A percentile compares a stretch with the other conserved stretches of the same genome.
Conservation (phyloP, 352 stramenopile genomes). For the Saprolegnia parasitica region DNA sequence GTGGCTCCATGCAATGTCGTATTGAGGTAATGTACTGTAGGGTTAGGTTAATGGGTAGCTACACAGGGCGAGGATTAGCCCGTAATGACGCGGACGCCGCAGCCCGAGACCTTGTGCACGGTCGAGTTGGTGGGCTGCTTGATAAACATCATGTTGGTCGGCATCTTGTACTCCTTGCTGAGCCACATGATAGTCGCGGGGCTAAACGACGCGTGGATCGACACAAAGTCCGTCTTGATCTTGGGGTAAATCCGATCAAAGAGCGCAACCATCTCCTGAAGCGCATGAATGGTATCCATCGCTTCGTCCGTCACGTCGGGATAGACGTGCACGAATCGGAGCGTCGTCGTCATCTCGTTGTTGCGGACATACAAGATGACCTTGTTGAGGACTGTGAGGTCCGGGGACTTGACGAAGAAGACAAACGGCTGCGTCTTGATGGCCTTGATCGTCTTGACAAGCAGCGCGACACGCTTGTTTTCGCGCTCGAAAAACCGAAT, state of each 20-base stretch:
- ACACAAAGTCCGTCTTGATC: constrained; percentile 79
- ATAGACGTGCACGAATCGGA: constrained; percentile 85
- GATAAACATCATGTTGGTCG: constrained; percentile 93
- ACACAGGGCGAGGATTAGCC: no score
- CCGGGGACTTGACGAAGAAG: constrained; percentile 87
- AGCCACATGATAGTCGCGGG: constrained; percentile 82
- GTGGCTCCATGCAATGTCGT: background rate
- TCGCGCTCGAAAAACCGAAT: constrained; percentile 3
- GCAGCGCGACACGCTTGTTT: background rate
- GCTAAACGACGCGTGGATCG: constrained; percentile 51
- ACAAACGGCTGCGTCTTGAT: constrained; percentile 82
- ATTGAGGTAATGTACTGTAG: background rate
- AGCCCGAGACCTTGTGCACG: constrained; percentile 83
- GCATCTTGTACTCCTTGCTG: constrained; percentile 60
- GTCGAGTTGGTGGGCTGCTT: constrained; percentile 80
- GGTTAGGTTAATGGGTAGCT: background rate
- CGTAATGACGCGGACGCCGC: constrained; percentile 87
- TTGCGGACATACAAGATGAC: constrained; percentile 90
- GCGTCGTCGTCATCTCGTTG: constrained; percentile 89
- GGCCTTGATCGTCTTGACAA: constrained; percentile 33
- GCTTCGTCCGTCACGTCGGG: constrained; percentile 29
- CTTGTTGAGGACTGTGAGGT: constrained; percentile 90
- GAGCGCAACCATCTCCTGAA: constrained; percentile 48
- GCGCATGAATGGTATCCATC: background rate
- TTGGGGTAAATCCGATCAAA: constrained; percentile 91